phyloP scores from a whole-genome alignment of 306 rosid species.

The Cicer pinnatifidum region DNA sequence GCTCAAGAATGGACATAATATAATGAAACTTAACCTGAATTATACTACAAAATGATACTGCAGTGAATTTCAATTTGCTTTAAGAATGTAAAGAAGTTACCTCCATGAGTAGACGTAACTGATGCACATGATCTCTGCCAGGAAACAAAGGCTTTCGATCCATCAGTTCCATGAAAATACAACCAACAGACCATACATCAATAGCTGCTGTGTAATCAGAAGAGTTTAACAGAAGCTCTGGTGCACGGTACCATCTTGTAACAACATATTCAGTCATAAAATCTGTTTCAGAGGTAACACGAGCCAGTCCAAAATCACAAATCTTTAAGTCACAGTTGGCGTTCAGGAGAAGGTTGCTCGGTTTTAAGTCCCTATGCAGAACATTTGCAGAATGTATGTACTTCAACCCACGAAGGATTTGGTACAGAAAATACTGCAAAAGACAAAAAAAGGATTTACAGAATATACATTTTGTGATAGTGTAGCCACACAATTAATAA shows the following conservation, averaged over 20 bases:
- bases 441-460: conserved; percentile 1
- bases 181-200: conserved; percentile 98
- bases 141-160: conserved; percentile 94
- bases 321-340: conserved; percentile 96
- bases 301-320: conserved; percentile 96
- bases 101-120: conserved; percentile 95
- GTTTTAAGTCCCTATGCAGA: conserved; percentile 92
- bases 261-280: conserved; percentile 98
- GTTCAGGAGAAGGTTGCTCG: conserved; percentile 91
- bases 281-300: conserved; percentile 96
- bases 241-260: conserved; percentile 98
- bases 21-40: conserved; percentile 7
- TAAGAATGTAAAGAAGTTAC: conserved; percentile 50
- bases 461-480: background rate
- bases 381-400: conserved; percentile 98
- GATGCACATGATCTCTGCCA: conserved; percentile 97
- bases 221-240: conserved; percentile 88
- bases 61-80: conserved; percentile 43
- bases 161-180: conserved; percentile 97
- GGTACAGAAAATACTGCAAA: conserved; percentile 90
- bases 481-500: background rate
- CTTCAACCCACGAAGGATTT: conserved; percentile 95
- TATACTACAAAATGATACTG: conserved; percentile 29
- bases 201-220: conserved; percentile 97
- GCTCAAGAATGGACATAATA: conserved; percentile 26